These are phyloP conservation scores for Coniophora puteana DNA, from an alignment of 1,284 basidiomycete species.

Conservation along the genomic window DNA sequence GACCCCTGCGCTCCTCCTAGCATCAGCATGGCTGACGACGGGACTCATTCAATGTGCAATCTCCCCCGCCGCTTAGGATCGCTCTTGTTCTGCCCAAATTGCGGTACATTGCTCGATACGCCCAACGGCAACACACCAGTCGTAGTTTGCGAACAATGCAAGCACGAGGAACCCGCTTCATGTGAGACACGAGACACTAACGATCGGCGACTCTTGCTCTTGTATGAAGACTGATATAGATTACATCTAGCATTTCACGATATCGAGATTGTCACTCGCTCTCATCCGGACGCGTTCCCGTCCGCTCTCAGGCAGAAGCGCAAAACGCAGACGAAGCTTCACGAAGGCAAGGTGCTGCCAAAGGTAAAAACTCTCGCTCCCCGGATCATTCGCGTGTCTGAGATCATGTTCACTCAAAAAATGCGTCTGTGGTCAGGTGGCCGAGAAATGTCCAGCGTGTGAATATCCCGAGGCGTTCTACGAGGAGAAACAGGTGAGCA, in stretches of 20 bases:
- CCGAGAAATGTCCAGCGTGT: constrained; percentile 91
- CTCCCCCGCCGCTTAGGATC: constrained; percentile 54
- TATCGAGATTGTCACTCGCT: constrained; percentile 85
- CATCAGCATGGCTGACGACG: constrained; percentile 3
- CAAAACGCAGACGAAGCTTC: constrained; percentile 85
- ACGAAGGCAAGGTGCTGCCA: constrained; percentile 73
- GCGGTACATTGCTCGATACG: constrained; percentile 85
- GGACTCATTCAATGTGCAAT: constrained; percentile 12
- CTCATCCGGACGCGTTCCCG: constrained; percentile 93
- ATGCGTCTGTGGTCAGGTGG: constrained; percentile 51
- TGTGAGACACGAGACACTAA: no score
- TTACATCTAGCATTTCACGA: constrained; percentile 81
- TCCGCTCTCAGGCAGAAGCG: constrained; percentile 85
- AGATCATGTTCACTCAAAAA: constrained; percentile 1
- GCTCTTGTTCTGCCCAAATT: constrained; percentile 90
- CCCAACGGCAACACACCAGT: constrained; percentile 76
- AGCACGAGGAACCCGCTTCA: constrained; percentile 78
- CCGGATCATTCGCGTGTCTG: constrained; percentile 2
- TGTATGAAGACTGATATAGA: constrained; percentile 6
- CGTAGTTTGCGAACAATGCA: constrained; percentile 88
- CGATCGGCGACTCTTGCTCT: no score
- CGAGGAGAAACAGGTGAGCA: constrained; percentile 70
- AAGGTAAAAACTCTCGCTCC: constrained; percentile 53
- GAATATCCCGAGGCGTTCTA: constrained; percentile 79
- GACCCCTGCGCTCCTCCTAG: background rate